A percentile compares a stretch with the other conserved stretches of the same genome.
Conservation (phyloP, 164 flowering plant species). For the Magnolia changhungtana region DNA sequence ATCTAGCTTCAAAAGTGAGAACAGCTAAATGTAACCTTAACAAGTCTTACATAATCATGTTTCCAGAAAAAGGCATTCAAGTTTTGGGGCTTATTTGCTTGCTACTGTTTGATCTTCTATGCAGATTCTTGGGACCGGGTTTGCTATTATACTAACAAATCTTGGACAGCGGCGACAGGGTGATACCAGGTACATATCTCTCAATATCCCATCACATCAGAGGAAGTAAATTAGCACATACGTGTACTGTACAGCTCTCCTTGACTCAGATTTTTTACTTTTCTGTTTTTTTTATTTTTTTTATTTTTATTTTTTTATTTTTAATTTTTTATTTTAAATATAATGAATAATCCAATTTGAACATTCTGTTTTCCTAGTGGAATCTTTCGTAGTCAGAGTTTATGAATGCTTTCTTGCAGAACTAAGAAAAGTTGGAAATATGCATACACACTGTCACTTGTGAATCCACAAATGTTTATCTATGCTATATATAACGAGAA, state of each 20-base stretch:
- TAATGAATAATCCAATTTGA: not conserved
- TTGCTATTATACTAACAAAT: constrained; percentile 68
- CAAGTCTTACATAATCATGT: too few relatives aligned
- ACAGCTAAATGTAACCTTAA: too few relatives aligned
- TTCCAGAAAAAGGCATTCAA: not conserved
- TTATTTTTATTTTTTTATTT: too few relatives aligned
- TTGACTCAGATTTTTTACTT: not conserved
- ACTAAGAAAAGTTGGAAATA: too few relatives aligned
- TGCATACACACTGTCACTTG: too few relatives aligned
- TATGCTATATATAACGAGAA: too few relatives aligned
- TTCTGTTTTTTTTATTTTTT: too few relatives aligned
- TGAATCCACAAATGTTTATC: too few relatives aligned
- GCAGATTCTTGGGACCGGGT: constrained; percentile 94
- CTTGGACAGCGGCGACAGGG: constrained; percentile 88
- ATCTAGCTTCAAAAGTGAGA: too few relatives aligned
- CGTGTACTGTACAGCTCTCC: not conserved
- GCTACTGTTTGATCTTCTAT: constrained; percentile 6
- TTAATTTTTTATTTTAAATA: too few relatives aligned
- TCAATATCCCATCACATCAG: not conserved
- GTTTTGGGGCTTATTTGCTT: constrained; percentile 6
- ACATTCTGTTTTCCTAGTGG: too few relatives aligned
- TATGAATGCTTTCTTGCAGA: not conserved
- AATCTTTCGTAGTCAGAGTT: not conserved
- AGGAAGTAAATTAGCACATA: not conserved
- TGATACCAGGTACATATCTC: constrained; percentile 60